These are phyloP conservation scores for Mycena vitilis DNA, from an alignment of 768 basidiomycete genomes.

Conservation along the genomic window DNA sequence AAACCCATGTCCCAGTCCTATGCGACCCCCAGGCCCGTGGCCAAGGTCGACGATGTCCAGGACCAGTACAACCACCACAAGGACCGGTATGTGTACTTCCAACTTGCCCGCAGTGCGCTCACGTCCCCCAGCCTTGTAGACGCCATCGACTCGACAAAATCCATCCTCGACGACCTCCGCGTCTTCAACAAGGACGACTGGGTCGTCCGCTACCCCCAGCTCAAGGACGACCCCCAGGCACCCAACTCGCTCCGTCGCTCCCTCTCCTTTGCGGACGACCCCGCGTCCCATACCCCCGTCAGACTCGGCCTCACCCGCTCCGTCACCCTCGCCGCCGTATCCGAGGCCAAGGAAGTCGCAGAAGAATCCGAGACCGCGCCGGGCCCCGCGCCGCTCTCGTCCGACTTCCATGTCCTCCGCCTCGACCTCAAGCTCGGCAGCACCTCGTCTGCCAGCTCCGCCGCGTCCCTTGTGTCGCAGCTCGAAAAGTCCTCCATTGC, in stretches of 20 bases:
- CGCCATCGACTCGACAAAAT: constrained; percentile 80
- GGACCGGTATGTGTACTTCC: constrained; percentile 67
- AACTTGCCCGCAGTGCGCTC: constrained; percentile 15
- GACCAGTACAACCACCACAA: constrained; percentile 81
- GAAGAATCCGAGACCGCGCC: constrained; percentile 20
- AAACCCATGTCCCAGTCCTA: constrained; percentile 30
- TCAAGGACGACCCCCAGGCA: constrained; percentile 58
- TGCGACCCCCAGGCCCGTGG: constrained; percentile 22
- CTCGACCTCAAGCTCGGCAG: constrained; percentile 92
- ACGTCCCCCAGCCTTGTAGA: constrained; percentile 66
- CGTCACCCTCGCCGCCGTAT: constrained; percentile 65
- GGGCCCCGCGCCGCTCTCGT: constrained; percentile 49
- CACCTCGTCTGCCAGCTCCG: constrained; percentile 73
- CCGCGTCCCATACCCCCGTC: constrained; percentile 73
- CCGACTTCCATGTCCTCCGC: constrained; percentile 88
- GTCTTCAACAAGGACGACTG: constrained; percentile 88
- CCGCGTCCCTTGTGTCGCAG: constrained; percentile 84
- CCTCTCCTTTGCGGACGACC: constrained; percentile 89
- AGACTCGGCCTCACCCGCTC: constrained; percentile 66
- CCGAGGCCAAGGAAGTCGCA: constrained; percentile 51
- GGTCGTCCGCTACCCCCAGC: constrained; percentile 89
- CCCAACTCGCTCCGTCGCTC: constrained; percentile 64
- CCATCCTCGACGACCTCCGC: constrained; percentile 76
- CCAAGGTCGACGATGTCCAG: constrained; percentile 77
- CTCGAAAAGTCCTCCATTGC: constrained; percentile 95